Conservation (phyloP, 306 rosid genomes). For the Alnus rubra region DNA sequence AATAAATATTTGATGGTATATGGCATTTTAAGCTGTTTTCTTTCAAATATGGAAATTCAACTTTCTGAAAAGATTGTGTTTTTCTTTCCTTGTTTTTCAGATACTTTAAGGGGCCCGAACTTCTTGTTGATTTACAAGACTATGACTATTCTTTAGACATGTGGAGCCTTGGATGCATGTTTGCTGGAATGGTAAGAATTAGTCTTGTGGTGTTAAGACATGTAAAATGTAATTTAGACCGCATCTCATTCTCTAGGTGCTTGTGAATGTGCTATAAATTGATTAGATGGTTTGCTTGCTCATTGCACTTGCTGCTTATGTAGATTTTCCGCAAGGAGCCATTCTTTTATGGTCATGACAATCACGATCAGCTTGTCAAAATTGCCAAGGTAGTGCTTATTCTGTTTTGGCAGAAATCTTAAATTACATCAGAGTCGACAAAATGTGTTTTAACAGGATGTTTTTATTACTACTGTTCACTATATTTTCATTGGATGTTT, state of each 20-base stretch:
- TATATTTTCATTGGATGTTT: not conserved
- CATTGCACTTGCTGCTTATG: slow-evolving; percentile 29
- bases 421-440: not conserved
- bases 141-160: slow-evolving; percentile 91
- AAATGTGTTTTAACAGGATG: no score
- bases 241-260: not conserved
- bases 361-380: slow-evolving; percentile 88
- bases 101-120: slow-evolving; percentile 91
- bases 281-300: slow-evolving; percentile 24
- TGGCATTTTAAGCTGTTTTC: not conserved
- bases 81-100: slow-evolving; percentile 43
- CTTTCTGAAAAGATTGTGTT: slow-evolving; percentile 4
- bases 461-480: not conserved
- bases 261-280: not conserved
- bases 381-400: slow-evolving; percentile 71
- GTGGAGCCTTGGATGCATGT: slow-evolving; percentile 99
- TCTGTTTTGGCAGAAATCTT: slow-evolving; percentile 21
- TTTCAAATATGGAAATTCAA: not conserved
- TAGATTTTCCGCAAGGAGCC: slow-evolving; percentile 97
- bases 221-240: slow-evolving; percentile 9
- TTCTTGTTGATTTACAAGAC: slow-evolving; percentile 86
- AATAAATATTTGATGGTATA: not conserved
- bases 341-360: slow-evolving; percentile 97
- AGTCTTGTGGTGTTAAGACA: slow-evolving; percentile 13
- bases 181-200: slow-evolving; percentile 96